These are phyloP conservation scores for Pholiota adiposa DNA, from an alignment of 1,284 basidiomycete genomes.

Conservation along the genomic window DNA sequence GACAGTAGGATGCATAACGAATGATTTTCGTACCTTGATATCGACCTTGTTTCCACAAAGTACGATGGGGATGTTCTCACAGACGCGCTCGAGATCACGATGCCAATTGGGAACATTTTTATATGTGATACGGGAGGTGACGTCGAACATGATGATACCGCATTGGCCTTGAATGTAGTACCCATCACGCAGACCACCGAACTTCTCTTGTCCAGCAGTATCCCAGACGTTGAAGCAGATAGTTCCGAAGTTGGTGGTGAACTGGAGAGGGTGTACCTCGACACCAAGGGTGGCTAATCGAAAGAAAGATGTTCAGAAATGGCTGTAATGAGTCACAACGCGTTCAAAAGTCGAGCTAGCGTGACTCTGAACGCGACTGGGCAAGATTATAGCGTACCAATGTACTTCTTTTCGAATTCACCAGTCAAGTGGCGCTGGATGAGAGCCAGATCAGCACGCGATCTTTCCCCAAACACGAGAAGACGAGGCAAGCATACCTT, in stretches of 20 bases:
- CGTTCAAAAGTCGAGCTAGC: constrained; percentile 22
- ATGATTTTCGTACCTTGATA: constrained; percentile 78
- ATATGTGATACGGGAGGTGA: constrained; percentile 99
- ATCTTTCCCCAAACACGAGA: constrained; percentile 41
- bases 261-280: constrained; percentile 96
- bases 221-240: constrained; percentile 99
- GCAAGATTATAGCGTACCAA: constrained; percentile 62
- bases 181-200: constrained; percentile 96
- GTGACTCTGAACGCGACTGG: constrained; percentile 22
- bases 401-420: constrained; percentile 99
- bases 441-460: constrained; percentile 56
- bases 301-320: constrained; percentile 20
- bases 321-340: constrained; percentile 15
- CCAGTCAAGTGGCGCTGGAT: constrained; percentile 95
- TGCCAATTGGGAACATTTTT: constrained; percentile 99
- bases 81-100: constrained; percentile 98
- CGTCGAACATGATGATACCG: constrained; percentile 99
- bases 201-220: constrained; percentile 99
- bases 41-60: constrained; percentile 99
- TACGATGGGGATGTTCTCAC: constrained; percentile 99
- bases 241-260: constrained; percentile 98
- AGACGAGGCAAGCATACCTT: constrained; percentile 60
- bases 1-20: background rate
- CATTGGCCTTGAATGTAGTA: constrained; percentile 99
- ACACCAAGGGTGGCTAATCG: constrained; percentile 94